Percentiles rank a stretch among this genome's conserved stretches.
phyloP scores from a whole-genome alignment of 2,329 filamentous ascomycete species.

The Xylariales sp. region DNA sequence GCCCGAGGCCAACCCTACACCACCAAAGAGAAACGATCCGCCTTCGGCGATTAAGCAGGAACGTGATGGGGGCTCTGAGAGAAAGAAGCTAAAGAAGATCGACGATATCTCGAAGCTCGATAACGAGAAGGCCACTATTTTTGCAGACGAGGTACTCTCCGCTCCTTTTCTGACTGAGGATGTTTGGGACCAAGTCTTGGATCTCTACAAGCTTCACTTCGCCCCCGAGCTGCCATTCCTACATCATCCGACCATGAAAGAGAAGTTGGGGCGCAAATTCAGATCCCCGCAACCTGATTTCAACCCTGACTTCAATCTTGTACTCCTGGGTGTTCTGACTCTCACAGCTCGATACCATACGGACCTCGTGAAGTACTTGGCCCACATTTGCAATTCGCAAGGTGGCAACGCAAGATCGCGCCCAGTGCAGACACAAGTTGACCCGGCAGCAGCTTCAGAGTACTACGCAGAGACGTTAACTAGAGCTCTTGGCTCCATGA shows the following conservation, averaged over 20 bases:
- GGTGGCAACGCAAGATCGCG: conserved; percentile 28
- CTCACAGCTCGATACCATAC: conserved; percentile 66
- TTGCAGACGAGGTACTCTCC: conserved; percentile 57
- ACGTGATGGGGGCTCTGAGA: conserved; percentile 39
- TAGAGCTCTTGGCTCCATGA: conserved; percentile 43
- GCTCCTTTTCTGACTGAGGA: conserved; percentile 57
- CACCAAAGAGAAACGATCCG: conserved; percentile 38
- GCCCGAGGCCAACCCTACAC: conserved; percentile 44
- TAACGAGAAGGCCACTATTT: conserved; percentile 26
- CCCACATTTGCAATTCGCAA: conserved; percentile 30
- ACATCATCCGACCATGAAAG: conserved; percentile 60
- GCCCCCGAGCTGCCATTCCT: conserved; percentile 69
- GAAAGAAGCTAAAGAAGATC: conserved; percentile 42
- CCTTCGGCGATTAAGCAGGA: conserved; percentile 33
- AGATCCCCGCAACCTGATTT: conserved; percentile 30
- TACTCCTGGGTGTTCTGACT: conserved; percentile 63
- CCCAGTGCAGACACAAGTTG: conserved; percentile 29
- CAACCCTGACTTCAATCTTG: conserved; percentile 46
- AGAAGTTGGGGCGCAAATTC: conserved; percentile 40
- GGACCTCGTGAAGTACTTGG: conserved; percentile 52
- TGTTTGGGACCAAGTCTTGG: conserved; percentile 66
- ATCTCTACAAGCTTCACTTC: conserved; percentile 67
- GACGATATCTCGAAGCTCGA: conserved; percentile 37
- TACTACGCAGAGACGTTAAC: conserved; percentile 59
- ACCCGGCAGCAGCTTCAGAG: conserved; percentile 55